Evolutionary conservation across 192 early-diverging fungal species (phyloP).

Genomic region (Rhizoclosmatium sp.): DNA sequence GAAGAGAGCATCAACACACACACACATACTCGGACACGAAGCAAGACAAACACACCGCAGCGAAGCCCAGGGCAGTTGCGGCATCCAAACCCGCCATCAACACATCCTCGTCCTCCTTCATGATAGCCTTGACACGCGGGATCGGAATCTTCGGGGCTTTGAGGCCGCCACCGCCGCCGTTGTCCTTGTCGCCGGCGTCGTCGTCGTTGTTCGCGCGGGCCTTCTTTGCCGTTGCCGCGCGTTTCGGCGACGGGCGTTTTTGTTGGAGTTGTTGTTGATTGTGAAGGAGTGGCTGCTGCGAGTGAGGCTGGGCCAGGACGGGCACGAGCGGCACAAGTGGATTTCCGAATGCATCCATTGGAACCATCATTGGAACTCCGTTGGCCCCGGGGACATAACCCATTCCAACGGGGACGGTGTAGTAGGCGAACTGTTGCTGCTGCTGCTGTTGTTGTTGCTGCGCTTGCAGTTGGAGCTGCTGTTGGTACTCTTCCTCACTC

Average conservation of each 20-base stretch:
- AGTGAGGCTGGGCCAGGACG: neutral
- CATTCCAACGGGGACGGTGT: too few relatives aligned
- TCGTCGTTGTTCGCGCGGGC: neutral
- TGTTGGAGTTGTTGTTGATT: neutral
- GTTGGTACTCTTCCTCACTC: too few relatives aligned
- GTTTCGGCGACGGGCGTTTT: neutral
- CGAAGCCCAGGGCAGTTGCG: slow-evolving; percentile 16
- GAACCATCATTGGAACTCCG: too few relatives aligned
- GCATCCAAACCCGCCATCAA: slow-evolving; percentile 8
- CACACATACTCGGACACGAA: neutral
- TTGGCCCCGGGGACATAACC: too few relatives aligned
- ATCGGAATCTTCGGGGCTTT: slow-evolving; percentile 26
- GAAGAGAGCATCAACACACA: neutral
- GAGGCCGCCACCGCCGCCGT: neutral
- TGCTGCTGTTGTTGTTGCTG: too few relatives aligned
- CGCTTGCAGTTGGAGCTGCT: too few relatives aligned
- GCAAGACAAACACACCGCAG: slow-evolving; percentile 20
- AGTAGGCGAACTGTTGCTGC: too few relatives aligned
- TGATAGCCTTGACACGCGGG: slow-evolving; percentile 33
- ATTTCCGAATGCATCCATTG: too few relatives aligned
- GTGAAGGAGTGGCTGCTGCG: neutral
- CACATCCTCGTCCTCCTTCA: slow-evolving; percentile 35
- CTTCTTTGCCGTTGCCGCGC: neutral
- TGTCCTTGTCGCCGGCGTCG: neutral
- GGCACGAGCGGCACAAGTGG: too few relatives aligned